These are phyloP conservation scores for Lasiodiplodia hormozganensis DNA, from an alignment of 2,329 filamentous ascomycete species.

Conservation along the genomic window DNA sequence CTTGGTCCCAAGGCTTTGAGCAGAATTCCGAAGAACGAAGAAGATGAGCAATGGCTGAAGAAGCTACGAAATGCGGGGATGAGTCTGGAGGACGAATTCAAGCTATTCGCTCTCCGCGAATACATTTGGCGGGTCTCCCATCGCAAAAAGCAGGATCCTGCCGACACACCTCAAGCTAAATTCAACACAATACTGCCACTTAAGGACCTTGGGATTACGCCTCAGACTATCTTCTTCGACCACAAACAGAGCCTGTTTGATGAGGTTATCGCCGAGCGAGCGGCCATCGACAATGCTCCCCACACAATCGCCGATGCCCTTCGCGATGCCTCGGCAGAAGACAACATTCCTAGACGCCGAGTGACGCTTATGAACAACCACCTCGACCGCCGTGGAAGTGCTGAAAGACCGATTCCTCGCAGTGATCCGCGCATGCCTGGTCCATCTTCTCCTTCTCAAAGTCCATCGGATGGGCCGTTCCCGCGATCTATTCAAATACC, in stretches of 20 bases:
- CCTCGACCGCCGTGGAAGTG: slow-evolving; percentile 39
- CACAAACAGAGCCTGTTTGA: slow-evolving; percentile 67
- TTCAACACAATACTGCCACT: slow-evolving; percentile 77
- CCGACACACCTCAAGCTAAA: slow-evolving; percentile 53
- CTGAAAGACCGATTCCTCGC: neutral
- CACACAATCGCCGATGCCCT: slow-evolving; percentile 91
- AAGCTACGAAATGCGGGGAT: slow-evolving; percentile 86
- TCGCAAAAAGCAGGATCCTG: slow-evolving; percentile 61
- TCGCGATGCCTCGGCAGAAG: slow-evolving; percentile 86
- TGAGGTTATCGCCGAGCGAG: slow-evolving; percentile 41
- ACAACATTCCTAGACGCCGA: slow-evolving; percentile 59
- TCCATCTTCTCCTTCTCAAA: slow-evolving; percentile 31
- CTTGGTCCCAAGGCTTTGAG: slow-evolving; percentile 64
- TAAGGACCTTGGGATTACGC: slow-evolving; percentile 76
- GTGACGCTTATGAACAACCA: slow-evolving; percentile 50
- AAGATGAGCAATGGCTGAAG: slow-evolving; percentile 92
- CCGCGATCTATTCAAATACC: slow-evolving; percentile 41
- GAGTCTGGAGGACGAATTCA: slow-evolving; percentile 82
- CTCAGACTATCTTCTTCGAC: slow-evolving; percentile 92
- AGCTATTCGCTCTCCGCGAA: slow-evolving; percentile 83
- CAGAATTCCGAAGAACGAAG: slow-evolving; percentile 78
- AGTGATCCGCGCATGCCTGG: slow-evolving; percentile 40
- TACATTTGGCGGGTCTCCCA: slow-evolving; percentile 89
- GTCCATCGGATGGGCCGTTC: slow-evolving; percentile 36
- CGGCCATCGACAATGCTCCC: slow-evolving; percentile 49